phyloP scores from a whole-genome alignment of 192 early-diverging fungal genomes.

The Podila verticillata region DNA sequence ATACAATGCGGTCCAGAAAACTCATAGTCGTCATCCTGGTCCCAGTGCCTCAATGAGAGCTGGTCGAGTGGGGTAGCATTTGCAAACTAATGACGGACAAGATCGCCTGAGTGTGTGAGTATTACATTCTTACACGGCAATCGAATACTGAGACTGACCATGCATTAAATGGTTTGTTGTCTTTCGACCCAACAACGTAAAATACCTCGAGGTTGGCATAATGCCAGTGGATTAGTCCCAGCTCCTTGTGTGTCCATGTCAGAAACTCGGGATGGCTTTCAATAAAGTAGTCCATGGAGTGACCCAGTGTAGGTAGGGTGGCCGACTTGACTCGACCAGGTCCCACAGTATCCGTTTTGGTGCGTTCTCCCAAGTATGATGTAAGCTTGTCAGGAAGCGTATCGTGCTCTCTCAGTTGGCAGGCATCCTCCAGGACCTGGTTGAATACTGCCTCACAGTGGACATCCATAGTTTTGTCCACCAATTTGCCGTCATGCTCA shows the following conservation, averaged over 20 bases:
- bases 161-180: too few species aligned
- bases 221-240: slow-evolving; percentile 58
- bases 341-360: neutral
- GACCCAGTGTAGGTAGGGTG: slow-evolving; percentile 44
- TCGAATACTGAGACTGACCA: neutral
- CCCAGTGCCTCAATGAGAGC: slow-evolving; percentile 52
- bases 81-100: slow-evolving; percentile 39
- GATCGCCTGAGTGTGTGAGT: neutral
- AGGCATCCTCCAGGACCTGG: slow-evolving; percentile 50
- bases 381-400: slow-evolving; percentile 4
- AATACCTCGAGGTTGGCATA: slow-evolving; percentile 55
- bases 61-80: slow-evolving; percentile 52
- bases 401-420: slow-evolving; percentile 15
- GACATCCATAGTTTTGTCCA: slow-evolving; percentile 35
- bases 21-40: slow-evolving; percentile 57
- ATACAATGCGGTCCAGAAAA: slow-evolving; percentile 49
- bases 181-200: neutral
- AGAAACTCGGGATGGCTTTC: slow-evolving; percentile 43
- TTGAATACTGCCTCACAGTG: slow-evolving; percentile 50
- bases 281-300: slow-evolving; percentile 58
- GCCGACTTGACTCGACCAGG: slow-evolving; percentile 16
- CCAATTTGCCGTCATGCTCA: slow-evolving; percentile 19
- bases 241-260: slow-evolving; percentile 32
- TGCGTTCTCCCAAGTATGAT: slow-evolving; percentile 5
- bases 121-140: neutral